Conservation (phyloP, 2,329 filamentous ascomycete species). For the Westerdykella ornata region DNA sequence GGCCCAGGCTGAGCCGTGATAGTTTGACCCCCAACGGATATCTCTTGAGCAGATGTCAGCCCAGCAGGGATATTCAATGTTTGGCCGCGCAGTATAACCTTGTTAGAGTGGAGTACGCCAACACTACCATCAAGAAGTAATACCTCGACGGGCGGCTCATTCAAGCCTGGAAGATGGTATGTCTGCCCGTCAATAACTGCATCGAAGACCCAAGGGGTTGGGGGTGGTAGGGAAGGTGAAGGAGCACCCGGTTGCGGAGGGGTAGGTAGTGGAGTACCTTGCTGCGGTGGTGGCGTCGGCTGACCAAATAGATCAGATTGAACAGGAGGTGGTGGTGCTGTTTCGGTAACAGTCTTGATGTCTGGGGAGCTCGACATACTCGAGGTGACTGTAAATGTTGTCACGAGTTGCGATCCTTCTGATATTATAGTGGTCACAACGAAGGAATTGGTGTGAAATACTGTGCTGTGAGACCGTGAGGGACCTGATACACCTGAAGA, state of each 20-base stretch:
- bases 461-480: too few species aligned
- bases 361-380: not conserved
- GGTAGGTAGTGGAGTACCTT: not conserved
- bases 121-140: constrained; percentile 7
- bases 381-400: not conserved
- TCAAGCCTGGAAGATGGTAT: constrained; percentile 10
- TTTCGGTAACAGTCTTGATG: not conserved
- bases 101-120: constrained; percentile 5
- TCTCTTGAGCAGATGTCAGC: constrained; percentile 1
- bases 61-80: constrained; percentile 3
- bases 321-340: not conserved
- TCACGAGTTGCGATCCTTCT: not conserved
- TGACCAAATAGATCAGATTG: not conserved
- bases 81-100: constrained; percentile 7
- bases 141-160: constrained; percentile 8
- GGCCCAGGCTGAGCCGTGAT: constrained; percentile 8
- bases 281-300: not conserved
- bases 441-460: not conserved
- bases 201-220: constrained; percentile 5
- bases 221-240: not conserved
- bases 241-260: not conserved
- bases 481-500: too few species aligned
- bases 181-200: constrained; percentile 7
- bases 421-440: constrained; percentile 2
- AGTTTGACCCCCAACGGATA: constrained; percentile 4